Evolutionary conservation across 805 yeast genomes (phyloP).

Genomic region (Komagataella populi): DNA sequence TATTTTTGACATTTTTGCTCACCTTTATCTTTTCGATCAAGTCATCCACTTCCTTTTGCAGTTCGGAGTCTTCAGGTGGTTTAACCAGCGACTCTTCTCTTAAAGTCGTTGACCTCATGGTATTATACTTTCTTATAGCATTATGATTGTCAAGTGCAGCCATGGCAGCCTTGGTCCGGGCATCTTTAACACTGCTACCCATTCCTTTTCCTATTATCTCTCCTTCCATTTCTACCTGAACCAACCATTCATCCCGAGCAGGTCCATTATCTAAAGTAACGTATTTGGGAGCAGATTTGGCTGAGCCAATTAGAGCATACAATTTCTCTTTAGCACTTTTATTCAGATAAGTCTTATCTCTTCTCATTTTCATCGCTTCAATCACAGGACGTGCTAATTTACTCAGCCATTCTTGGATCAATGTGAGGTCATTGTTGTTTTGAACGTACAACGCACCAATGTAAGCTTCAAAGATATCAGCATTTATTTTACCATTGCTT

Average conservation of each 20-base stretch:
- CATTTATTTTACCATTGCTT: conserved; percentile 59
- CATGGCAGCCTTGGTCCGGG: conserved; percentile 81
- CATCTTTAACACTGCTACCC: conserved; percentile 59
- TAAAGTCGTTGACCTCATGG: not conserved
- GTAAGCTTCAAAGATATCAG: conserved; percentile 91
- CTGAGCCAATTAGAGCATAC: conserved; percentile 70
- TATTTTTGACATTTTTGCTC: not conserved
- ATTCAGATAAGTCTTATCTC: conserved; percentile 26
- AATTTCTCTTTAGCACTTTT: conserved; percentile 65
- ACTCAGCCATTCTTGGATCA: conserved; percentile 43
- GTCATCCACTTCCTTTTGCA: not conserved
- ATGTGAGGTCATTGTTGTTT: conserved; percentile 28
- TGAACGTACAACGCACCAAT: conserved; percentile 73
- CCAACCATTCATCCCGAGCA: conserved; percentile 23
- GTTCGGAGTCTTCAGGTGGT: not conserved
- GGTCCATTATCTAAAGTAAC: conserved; percentile 32
- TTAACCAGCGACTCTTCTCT: not conserved
- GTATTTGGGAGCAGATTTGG: conserved; percentile 50
- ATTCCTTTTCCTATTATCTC: conserved; percentile 62
- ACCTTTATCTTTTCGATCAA: conserved; percentile 1
- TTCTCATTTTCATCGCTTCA: conserved; percentile 13
- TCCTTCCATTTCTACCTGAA: conserved; percentile 51
- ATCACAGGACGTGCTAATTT: conserved; percentile 35
- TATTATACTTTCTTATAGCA: conserved; percentile 50
- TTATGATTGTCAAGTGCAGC: conserved; percentile 48